Evolutionary conservation across 441 rosid species (phyloP).

Genomic region (Euphorbia schlechtendalii): DNA sequence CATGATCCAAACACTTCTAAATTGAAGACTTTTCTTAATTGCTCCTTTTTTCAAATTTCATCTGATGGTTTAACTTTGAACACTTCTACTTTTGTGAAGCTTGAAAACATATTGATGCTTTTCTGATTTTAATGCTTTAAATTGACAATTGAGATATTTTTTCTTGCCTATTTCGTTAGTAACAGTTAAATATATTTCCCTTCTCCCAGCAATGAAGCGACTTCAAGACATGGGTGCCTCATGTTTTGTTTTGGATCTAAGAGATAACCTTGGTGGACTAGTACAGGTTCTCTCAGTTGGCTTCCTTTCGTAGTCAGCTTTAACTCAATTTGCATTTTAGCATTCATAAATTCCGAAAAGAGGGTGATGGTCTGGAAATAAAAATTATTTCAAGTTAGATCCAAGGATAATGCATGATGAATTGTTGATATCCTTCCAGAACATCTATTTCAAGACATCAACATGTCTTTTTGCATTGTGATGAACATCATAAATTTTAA

Average conservation of each 20-base stretch:
- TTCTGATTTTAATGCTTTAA: no score
- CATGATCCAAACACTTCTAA: background rate
- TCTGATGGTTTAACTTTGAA: no score
- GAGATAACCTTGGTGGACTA: constrained; percentile 96
- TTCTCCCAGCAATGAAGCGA: constrained; percentile 69
- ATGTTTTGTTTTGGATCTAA: constrained; percentile 79
- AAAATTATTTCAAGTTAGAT: background rate
- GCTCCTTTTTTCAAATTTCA: background rate
- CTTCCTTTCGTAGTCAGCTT: constrained; percentile 9
- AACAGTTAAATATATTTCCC: background rate
- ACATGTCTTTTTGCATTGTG: background rate
- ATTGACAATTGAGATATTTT: no score
- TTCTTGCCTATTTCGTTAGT: no score
- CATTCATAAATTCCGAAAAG: background rate
- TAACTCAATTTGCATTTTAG: background rate
- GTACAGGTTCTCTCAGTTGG: constrained; percentile 54
- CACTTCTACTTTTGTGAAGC: background rate
- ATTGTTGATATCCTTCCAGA: no score
- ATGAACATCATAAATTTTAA: background rate
- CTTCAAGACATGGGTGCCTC: constrained; percentile 87
- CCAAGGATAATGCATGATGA: background rate
- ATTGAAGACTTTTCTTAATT: background rate
- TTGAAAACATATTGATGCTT: background rate
- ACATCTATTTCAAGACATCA: background rate
- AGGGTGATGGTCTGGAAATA: background rate